phyloP scores from a whole-genome alignment of 2,329 filamentous ascomycete genomes.

The Nakataea oryzae region DNA sequence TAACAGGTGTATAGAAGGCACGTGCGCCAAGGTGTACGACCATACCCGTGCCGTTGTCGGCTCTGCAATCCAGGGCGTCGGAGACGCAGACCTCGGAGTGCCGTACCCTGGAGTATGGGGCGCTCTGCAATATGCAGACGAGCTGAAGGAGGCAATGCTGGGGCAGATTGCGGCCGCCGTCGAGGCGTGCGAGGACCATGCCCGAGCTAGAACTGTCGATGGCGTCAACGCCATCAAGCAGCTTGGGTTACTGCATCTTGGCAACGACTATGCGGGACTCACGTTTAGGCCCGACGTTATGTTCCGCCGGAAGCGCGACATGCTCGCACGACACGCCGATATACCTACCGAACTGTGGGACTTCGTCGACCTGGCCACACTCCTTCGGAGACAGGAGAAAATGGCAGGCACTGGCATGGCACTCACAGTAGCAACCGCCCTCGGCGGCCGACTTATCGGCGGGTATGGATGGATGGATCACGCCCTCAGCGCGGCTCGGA shows the following conservation, averaged over 20 bases:
- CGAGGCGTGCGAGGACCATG: constrained; percentile 70
- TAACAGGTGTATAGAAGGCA: constrained; percentile 72
- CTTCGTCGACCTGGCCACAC: constrained; percentile 77
- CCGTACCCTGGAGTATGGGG: constrained; percentile 77
- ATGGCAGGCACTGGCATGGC: constrained; percentile 90
- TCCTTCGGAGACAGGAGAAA: constrained; percentile 90
- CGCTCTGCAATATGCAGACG: constrained; percentile 87
- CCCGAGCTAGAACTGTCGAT: constrained; percentile 63
- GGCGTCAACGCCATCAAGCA: constrained; percentile 85
- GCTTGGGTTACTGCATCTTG: constrained; percentile 78
- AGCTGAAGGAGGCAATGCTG: constrained; percentile 85
- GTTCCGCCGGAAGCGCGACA: constrained; percentile 79
- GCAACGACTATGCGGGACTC: constrained; percentile 75
- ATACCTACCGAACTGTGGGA: constrained; percentile 83
- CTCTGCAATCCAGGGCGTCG: constrained; percentile 65
- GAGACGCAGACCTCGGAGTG: constrained; percentile 65
- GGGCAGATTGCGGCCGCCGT: constrained; percentile 77
- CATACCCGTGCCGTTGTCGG: constrained; percentile 68
- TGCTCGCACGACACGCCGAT: constrained; percentile 73
- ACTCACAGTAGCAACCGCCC: constrained; percentile 76
- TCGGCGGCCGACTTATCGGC: constrained; percentile 73
- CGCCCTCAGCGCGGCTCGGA: constrained; percentile 66
- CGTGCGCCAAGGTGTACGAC: constrained; percentile 76
- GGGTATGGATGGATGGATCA: constrained; percentile 86
- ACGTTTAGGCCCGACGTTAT: constrained; percentile 87